A percentile compares a stretch with the other conserved stretches of the same genome.
Evolutionary conservation across 192 early-diverging fungal species (phyloP).

Genomic region (Gigaspora rosea): DNA sequence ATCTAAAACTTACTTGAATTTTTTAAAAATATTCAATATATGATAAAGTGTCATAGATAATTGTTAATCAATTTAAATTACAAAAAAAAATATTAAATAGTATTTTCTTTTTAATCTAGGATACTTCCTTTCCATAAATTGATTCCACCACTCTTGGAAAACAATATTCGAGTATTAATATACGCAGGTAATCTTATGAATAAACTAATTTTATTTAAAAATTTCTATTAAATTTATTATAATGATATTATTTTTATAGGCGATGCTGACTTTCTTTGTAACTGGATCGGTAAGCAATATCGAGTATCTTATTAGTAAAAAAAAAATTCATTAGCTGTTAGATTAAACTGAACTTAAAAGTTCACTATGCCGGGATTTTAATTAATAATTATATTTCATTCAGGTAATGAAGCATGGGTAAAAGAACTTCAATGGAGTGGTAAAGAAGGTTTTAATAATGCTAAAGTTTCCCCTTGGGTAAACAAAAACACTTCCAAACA

Average conservation of each 20-base stretch:
- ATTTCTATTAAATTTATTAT: background rate
- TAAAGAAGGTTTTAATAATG: conserved; percentile 64
- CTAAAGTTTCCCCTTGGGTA: conserved; percentile 72
- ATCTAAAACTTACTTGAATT: too few relatives aligned
- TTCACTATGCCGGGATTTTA: background rate
- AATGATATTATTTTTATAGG: conserved; percentile 44
- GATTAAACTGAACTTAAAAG: background rate
- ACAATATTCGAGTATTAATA: conserved; percentile 80
- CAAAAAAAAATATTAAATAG: too few relatives aligned
- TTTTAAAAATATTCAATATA: too few relatives aligned
- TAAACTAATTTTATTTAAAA: too few relatives aligned
- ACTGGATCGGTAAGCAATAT: conserved; percentile 61
- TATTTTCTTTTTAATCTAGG: conserved; percentile 35
- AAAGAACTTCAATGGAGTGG: conserved; percentile 85
- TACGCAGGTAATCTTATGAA: conserved; percentile 56
- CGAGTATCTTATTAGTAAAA: background rate
- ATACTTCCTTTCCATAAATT: conserved; percentile 77
- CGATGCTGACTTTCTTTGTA: conserved; percentile 93
- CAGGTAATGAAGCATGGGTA: conserved; percentile 91
- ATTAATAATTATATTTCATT: conserved; percentile 34
- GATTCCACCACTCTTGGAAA: conserved; percentile 73
- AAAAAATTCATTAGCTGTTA: background rate
- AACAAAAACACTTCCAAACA: conserved; percentile 51
- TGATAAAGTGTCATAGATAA: too few relatives aligned
- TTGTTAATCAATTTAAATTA: too few relatives aligned